Evolutionary conservation across 2,329 filamentous ascomycete species (phyloP).

Genomic region (Diplodia scrobiculata): DNA sequence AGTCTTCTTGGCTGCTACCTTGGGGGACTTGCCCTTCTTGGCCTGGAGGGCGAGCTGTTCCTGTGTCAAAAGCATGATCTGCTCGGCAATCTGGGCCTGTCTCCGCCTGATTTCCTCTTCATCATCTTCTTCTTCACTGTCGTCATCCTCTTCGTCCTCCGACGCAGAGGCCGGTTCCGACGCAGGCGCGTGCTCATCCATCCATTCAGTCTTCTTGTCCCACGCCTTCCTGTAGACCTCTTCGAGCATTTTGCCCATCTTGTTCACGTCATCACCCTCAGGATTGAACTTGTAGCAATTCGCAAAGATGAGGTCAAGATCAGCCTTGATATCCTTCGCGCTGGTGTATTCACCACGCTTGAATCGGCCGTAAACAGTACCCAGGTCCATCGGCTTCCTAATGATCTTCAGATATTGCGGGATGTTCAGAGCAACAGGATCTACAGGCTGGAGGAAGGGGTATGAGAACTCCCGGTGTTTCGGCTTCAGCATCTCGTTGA

Average conservation of each 20-base stretch:
- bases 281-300: constrained; percentile 95
- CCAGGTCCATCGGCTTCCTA: constrained; percentile 95
- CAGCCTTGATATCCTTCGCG: constrained; percentile 81
- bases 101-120: constrained; percentile 53
- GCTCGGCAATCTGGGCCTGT: constrained; percentile 65
- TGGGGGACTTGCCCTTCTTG: constrained; percentile 59
- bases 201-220: constrained; percentile 77
- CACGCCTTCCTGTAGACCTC: constrained; percentile 74
- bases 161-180: constrained; percentile 67
- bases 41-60: constrained; percentile 27
- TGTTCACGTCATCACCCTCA: constrained; percentile 71
- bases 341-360: constrained; percentile 76
- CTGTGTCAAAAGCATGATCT: constrained; percentile 31
- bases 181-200: constrained; percentile 70
- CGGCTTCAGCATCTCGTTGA: constrained; percentile 74
- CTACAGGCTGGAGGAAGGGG: constrained; percentile 81
- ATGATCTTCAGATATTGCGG: constrained; percentile 91
- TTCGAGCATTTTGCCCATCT: constrained; percentile 71
- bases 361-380: constrained; percentile 77
- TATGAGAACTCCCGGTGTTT: constrained; percentile 69
- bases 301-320: constrained; percentile 77
- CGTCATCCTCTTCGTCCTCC: constrained; percentile 68
- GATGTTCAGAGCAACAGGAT: constrained; percentile 90
- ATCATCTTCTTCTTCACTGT: constrained; percentile 67
- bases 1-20: constrained; percentile 48